Evolutionary conservation across 768 basidiomycete genomes (phyloP).

Genomic region (Auricularia heimuer): DNA sequence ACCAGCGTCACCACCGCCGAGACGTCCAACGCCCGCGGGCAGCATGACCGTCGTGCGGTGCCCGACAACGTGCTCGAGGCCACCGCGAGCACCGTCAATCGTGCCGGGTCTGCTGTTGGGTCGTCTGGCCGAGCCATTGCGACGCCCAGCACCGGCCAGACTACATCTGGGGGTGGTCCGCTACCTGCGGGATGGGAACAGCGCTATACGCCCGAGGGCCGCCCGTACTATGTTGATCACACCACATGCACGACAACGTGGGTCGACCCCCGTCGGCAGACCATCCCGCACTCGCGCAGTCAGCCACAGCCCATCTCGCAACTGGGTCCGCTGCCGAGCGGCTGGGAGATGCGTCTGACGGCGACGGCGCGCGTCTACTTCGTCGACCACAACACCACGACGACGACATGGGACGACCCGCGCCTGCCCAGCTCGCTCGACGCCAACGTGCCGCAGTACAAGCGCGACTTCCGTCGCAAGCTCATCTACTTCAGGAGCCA

Average conservation of each 20-base stretch:
- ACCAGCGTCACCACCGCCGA: slow-evolving; percentile 66
- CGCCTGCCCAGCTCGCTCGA: slow-evolving; percentile 88
- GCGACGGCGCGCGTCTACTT: slow-evolving; percentile 98
- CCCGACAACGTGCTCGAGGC: slow-evolving; percentile 81
- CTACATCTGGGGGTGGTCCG: slow-evolving; percentile 72
- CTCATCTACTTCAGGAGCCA: slow-evolving; percentile 99
- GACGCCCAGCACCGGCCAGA: slow-evolving; percentile 19
- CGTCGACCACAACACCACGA: slow-evolving; percentile 99
- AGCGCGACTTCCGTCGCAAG: slow-evolving; percentile 98
- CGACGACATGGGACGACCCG: slow-evolving; percentile 99
- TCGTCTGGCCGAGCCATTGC: slow-evolving; percentile 31
- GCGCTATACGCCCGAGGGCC: slow-evolving; percentile 94
- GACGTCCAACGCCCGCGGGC: slow-evolving; percentile 77
- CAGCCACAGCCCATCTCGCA: slow-evolving; percentile 95
- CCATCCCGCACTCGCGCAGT: slow-evolving; percentile 55
- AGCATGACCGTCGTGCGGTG: slow-evolving; percentile 74
- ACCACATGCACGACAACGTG: slow-evolving; percentile 98
- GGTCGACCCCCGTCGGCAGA: slow-evolving; percentile 97
- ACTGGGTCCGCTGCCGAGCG: slow-evolving; percentile 91
- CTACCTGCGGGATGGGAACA: slow-evolving; percentile 99
- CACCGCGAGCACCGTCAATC: slow-evolving; percentile 32
- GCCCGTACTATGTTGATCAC: slow-evolving; percentile 98
- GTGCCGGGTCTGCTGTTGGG: slow-evolving; percentile 17
- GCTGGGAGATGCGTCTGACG: slow-evolving; percentile 99
- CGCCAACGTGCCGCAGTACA: slow-evolving; percentile 97